phyloP scores from a whole-genome alignment of 768 basidiomycete species.

The Trametes meyenii region DNA sequence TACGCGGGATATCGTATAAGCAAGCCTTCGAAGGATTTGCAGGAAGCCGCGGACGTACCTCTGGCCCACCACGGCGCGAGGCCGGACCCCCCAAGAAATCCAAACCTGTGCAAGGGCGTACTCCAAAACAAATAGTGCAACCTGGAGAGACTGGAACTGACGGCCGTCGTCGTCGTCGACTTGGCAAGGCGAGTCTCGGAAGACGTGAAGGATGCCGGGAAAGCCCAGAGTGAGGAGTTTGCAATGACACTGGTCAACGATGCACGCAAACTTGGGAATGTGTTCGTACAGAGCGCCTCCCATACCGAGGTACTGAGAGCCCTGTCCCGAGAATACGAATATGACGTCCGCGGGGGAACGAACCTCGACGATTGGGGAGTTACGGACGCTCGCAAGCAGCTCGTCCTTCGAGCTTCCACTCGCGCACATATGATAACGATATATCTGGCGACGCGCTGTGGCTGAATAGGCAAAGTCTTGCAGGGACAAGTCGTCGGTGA shows the following conservation, averaged over 20 bases:
- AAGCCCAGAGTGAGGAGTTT: constrained; percentile 54
- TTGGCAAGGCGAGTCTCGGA: background rate
- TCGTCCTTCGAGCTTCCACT: constrained; percentile 47
- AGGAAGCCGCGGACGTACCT: constrained; percentile 48
- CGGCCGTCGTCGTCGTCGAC: constrained; percentile 45
- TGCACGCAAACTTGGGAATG: constrained; percentile 47
- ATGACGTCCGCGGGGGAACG: constrained; percentile 41
- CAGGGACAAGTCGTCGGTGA: constrained; percentile 34
- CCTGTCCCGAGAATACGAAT: constrained; percentile 79
- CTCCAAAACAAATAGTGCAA: constrained; percentile 61
- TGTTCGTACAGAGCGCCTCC: constrained; percentile 56
- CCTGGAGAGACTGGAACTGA: constrained; percentile 37
- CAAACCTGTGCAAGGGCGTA: constrained; percentile 65
- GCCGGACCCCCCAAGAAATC: constrained; percentile 68
- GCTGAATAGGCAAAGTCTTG: constrained; percentile 66
- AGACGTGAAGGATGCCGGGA: constrained; percentile 48
- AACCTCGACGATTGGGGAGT: constrained; percentile 38
- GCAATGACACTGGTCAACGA: constrained; percentile 61
- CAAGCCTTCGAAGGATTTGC: background rate
- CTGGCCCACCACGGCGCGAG: constrained; percentile 67
- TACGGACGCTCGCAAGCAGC: constrained; percentile 47
- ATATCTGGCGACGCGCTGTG: constrained; percentile 65
- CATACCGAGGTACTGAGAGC: constrained; percentile 69
- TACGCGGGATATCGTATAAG: constrained; percentile 29
- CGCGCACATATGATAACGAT: constrained; percentile 55